Evolutionary conservation across 768 basidiomycete genomes (phyloP).

Genomic region (Sporobolomyces roseus): DNA sequence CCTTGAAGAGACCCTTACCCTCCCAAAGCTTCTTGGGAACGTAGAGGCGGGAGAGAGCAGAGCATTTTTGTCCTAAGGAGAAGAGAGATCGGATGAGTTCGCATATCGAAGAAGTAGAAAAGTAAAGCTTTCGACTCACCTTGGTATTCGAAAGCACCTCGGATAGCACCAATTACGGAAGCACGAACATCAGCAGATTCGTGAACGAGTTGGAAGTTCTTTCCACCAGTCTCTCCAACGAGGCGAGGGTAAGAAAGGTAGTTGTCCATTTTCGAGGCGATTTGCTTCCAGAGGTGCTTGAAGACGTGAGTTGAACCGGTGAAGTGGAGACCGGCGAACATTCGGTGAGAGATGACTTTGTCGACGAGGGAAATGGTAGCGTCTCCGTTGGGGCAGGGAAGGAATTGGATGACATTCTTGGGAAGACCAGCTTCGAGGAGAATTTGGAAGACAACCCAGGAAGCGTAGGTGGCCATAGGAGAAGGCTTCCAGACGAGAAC

Average conservation of each 20-base stretch:
- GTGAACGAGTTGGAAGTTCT: slow-evolving; percentile 97
- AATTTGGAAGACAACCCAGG: slow-evolving; percentile 86
- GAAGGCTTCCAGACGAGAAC: slow-evolving; percentile 97
- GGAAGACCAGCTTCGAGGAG: slow-evolving; percentile 91
- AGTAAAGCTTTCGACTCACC: slow-evolving; percentile 52
- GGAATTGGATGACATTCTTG: slow-evolving; percentile 91
- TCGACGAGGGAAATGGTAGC: slow-evolving; percentile 36
- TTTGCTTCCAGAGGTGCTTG: slow-evolving; percentile 94
- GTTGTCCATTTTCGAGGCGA: slow-evolving; percentile 76
- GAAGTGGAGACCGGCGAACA: slow-evolving; percentile 88
- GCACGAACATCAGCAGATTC: slow-evolving; percentile 78
- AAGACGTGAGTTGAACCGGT: slow-evolving; percentile 94
- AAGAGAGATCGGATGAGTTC: background rate
- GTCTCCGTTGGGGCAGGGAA: slow-evolving; percentile 79
- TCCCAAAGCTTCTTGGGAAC: slow-evolving; percentile 84
- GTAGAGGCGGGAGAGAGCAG: slow-evolving; percentile 85
- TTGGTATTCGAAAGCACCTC: slow-evolving; percentile 93
- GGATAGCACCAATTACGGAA: slow-evolving; percentile 80
- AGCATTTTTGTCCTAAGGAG: slow-evolving; percentile 82
- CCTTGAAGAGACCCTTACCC: slow-evolving; percentile 66
- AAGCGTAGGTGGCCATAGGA: slow-evolving; percentile 88
- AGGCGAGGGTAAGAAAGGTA: slow-evolving; percentile 89
- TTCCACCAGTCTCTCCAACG: slow-evolving; percentile 94
- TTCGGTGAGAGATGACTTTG: slow-evolving; percentile 68
- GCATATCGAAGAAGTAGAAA: no score